Base-by-base conservation (phyloP, 108 stramenopile species). In the Discostella stelligeroides region DNA sequence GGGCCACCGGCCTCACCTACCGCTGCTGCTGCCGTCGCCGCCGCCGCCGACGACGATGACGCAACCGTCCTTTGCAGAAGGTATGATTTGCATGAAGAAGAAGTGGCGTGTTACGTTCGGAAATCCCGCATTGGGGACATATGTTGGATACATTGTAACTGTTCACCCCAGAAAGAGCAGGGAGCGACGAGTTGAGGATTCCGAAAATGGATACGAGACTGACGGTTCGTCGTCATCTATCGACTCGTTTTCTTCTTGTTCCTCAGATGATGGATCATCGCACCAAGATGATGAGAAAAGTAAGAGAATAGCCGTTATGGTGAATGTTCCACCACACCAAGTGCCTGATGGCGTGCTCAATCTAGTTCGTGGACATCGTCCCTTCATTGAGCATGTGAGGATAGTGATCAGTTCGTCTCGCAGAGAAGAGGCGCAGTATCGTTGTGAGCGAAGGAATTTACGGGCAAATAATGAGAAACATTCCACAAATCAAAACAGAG, bases 301-400 rank as follows among this genome's bases (percentile, higher is more conserved):
- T 13, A 11, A 30, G 15, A 59, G 69, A 46, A 83, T 87, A 49
- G 89, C 83, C 18, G 92, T 89, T 21, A 90, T 93, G 88, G 74
- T 84, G 0, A 78, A 87, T 60, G 92, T 93, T 1, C 89, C 89
- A 38, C 89, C 92, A 20, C 79, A 88, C 47, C 88, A 93, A 64
- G 89, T 90, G 12, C 89, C 92, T 14, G 92, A 90, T 72, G 89
- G 89, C 23, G 83, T 93, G n/a, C 63, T 93, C 18, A 85, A 86
- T 69, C 53, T 93, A 55, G 83, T 85, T 23, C 76, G 89, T 11
- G 64, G 85, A 0, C 89, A 93, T 70, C 83, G 85, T 1, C 85
- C 86, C 0, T 88, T 61, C 55, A 88, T 93, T 34, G 62, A 81
- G 58, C 92, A 90, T 65, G 85, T 90, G 1, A 75, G 92, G 43